Percentiles rank a stretch among this genome's conserved stretches.
These are phyloP conservation scores for Cryptococcus sp. DNA, from an alignment of 1,284 basidiomycete genomes.

Conservation along the genomic window DNA sequence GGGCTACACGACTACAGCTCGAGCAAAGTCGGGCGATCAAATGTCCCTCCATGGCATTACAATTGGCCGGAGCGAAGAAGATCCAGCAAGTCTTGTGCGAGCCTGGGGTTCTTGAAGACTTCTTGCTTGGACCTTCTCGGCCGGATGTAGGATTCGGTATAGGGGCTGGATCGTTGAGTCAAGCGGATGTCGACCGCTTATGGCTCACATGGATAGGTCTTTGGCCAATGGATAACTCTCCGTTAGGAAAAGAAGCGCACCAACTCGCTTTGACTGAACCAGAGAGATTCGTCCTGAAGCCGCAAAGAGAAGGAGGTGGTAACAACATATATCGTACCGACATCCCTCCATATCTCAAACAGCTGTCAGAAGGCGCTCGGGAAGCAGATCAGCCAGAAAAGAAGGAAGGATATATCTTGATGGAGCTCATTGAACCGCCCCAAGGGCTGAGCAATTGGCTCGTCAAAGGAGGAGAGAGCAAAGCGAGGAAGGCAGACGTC, in stretches of 20 bases:
- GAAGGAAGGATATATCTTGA: constrained; percentile 80
- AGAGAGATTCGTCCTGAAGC: constrained; percentile 79
- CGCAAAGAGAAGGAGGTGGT: constrained; percentile 94
- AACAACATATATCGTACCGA: constrained; percentile 90
- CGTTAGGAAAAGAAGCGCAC: constrained; percentile 56
- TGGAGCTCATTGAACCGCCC: constrained; percentile 85
- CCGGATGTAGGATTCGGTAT: constrained; percentile 48
- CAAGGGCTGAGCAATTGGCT: constrained; percentile 68
- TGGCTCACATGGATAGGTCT: constrained; percentile 74
- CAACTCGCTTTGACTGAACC: constrained; percentile 61
- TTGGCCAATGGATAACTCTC: constrained; percentile 61
- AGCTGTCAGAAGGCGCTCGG: constrained; percentile 60
- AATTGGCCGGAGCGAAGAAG: constrained; percentile 94
- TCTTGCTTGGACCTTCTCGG: constrained; percentile 56
- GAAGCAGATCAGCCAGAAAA: constrained; percentile 28
- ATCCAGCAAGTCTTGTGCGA: constrained; percentile 86
- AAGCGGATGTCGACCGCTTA: constrained; percentile 59
- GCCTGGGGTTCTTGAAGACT: constrained; percentile 71
- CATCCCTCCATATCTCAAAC: constrained; percentile 74
- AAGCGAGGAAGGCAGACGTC: constrained; percentile 63
- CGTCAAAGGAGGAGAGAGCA: constrained; percentile 58
- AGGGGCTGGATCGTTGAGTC: constrained; percentile 52
- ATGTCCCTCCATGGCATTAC: constrained; percentile 86
- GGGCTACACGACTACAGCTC: constrained; percentile 70
- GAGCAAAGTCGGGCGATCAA: constrained; percentile 85